Evolutionary conservation across 2,329 filamentous ascomycete genomes (phyloP).

Genomic region (Zasmidium cellare): DNA sequence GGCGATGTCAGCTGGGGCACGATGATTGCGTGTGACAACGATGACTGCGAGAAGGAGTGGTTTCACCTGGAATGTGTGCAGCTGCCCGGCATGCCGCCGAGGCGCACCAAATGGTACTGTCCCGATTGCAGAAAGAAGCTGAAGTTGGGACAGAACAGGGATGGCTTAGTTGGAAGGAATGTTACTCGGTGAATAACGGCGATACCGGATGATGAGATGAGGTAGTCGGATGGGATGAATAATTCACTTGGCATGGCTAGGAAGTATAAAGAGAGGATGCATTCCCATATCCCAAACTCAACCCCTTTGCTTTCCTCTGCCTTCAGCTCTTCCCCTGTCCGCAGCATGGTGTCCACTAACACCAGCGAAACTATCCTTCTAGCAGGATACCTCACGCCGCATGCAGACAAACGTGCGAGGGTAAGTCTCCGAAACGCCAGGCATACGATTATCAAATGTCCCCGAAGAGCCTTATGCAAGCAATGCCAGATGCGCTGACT

Average conservation of each 20-base stretch:
- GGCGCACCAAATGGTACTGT: constrained; percentile 82
- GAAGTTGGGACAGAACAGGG: constrained; percentile 32
- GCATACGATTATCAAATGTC: too few relatives aligned
- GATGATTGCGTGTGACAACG: constrained; percentile 82
- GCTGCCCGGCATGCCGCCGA: constrained; percentile 65
- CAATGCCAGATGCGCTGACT: too few relatives aligned
- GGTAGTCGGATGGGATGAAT: neutral
- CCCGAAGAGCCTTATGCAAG: too few relatives aligned
- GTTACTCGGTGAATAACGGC: neutral
- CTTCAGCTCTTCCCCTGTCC: neutral
- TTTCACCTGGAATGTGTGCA: constrained; percentile 80
- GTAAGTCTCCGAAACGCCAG: neutral
- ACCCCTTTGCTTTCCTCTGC: too few relatives aligned
- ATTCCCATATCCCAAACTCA: too few relatives aligned
- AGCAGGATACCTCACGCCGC: neutral
- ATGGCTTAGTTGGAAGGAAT: constrained; percentile 32
- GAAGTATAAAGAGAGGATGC: too few relatives aligned
- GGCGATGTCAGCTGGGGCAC: constrained; percentile 77
- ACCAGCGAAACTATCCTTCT: neutral
- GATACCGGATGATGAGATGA: neutral
- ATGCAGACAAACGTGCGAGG: neutral
- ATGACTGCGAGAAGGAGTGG: constrained; percentile 78
- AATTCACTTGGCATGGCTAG: neutral
- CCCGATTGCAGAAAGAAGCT: constrained; percentile 66
- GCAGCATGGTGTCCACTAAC: neutral